Percentiles rank a stretch among this genome's conserved stretches.
These are phyloP conservation scores for Corylus avellana DNA, from an alignment of 306 rosid species.

Conservation along the genomic window DNA sequence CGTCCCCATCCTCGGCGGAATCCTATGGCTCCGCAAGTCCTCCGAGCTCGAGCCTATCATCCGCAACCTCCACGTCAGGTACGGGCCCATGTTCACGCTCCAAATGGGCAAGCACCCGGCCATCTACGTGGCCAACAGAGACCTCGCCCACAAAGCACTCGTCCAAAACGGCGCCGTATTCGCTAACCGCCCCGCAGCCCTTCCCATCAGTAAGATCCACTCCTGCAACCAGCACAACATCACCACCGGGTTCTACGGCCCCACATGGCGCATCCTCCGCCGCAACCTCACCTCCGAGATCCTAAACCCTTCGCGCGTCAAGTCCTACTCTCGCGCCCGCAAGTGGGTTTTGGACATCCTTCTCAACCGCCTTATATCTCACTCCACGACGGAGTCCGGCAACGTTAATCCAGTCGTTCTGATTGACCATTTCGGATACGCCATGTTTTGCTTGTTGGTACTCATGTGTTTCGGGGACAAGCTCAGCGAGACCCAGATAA, in stretches of 20 bases:
- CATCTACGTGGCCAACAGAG: conserved; percentile 34
- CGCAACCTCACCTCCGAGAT: conserved; percentile 45
- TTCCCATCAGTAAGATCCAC: conserved; percentile 22
- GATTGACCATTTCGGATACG: conserved; percentile 10
- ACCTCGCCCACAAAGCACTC: conserved; percentile 41
- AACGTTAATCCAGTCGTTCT: neutral
- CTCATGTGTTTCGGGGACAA: conserved; percentile 49
- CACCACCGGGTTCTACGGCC: conserved; percentile 36
- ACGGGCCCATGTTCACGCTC: conserved; percentile 43
- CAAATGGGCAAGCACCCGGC: conserved; percentile 12
- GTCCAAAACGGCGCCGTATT: conserved; percentile 35
- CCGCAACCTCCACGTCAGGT: conserved; percentile 22
- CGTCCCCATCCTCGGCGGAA: conserved; percentile 13
- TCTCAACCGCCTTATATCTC: neutral
- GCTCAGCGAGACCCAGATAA: conserved; percentile 33
- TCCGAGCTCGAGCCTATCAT: conserved; percentile 28
- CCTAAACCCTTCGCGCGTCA: conserved; percentile 33
- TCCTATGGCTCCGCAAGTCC: conserved; percentile 8
- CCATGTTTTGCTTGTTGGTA: conserved; percentile 37
- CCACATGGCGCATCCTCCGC: conserved; percentile 37
- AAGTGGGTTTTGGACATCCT: conserved; percentile 16
- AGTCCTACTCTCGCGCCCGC: conserved; percentile 37
- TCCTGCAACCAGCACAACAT: conserved; percentile 39
- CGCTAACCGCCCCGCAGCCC: conserved; percentile 33
- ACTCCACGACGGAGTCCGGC: neutral